These are phyloP conservation scores for Omphalotus olearius DNA, from an alignment of 1,284 basidiomycete genomes.

Conservation along the genomic window DNA sequence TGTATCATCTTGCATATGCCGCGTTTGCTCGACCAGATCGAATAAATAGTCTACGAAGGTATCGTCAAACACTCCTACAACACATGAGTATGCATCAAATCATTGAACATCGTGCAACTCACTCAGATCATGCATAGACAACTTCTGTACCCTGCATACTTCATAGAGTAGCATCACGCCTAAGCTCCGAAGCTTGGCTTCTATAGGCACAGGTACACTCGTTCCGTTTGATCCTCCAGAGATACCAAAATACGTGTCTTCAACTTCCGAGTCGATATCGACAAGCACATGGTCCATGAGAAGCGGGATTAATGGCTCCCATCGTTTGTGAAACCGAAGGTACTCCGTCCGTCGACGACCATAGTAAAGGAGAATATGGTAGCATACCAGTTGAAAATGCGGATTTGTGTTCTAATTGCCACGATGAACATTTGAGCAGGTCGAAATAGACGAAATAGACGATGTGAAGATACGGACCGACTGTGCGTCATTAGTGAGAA, in stretches of 20 bases:
- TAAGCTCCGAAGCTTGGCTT: slow-evolving; percentile 72
- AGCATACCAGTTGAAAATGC: slow-evolving; percentile 78
- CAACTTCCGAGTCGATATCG: slow-evolving; percentile 64
- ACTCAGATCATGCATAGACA: slow-evolving; percentile 75
- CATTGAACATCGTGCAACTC: slow-evolving; percentile 26
- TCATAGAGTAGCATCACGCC: slow-evolving; percentile 83
- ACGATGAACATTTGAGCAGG: no score
- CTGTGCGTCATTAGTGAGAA: slow-evolving; percentile 66
- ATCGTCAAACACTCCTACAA: slow-evolving; percentile 75
- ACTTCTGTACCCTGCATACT: slow-evolving; percentile 84
- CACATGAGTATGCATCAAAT: slow-evolving; percentile 4
- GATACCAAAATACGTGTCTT: slow-evolving; percentile 51
- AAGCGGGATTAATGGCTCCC: slow-evolving; percentile 77
- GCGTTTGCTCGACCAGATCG: slow-evolving; percentile 90
- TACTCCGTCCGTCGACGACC: slow-evolving; percentile 69
- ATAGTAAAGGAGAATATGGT: slow-evolving; percentile 73
- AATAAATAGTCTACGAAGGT: slow-evolving; percentile 88
- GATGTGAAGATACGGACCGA: slow-evolving; percentile 42
- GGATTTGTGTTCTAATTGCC: slow-evolving; percentile 76
- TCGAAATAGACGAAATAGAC: slow-evolving; percentile 2
- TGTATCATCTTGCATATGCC: slow-evolving; percentile 83
- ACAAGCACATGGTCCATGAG: slow-evolving; percentile 77
- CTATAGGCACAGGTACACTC: slow-evolving; percentile 64
- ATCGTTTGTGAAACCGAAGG: slow-evolving; percentile 76
- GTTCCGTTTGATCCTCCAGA: slow-evolving; percentile 34